Base-by-base conservation (phyloP, 345 rosid genomes). In the Corchorus olitorius region DNA sequence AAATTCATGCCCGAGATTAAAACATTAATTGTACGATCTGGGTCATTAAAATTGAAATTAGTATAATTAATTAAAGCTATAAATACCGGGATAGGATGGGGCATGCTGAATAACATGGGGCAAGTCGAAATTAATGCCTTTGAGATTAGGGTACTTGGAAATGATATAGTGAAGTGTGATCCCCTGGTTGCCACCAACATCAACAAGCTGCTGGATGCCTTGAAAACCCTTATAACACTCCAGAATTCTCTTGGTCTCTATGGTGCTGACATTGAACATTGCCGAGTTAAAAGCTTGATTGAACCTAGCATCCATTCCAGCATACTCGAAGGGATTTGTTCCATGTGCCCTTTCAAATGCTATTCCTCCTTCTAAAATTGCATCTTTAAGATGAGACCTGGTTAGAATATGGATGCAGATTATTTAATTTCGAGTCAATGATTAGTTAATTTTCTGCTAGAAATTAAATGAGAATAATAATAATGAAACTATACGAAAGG, bases 261-360 rank as follows among this genome's bases (percentile, higher is more conserved):
- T 77, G 4, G 72, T 74, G 0, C 88, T 81, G 39, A 73, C 79
- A 48, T 80, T 77, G 4, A 83, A 71, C 86, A 85, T 81, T 15
- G 87, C 88, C 52, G 11, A 56, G 52, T 85, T 87, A 84, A 87
- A 85, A 27, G 71, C 79, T 70, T 77, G 79, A 64, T 82, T 87
- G 78, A 87, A 83, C 70, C 79, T 76, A 16, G 74, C 70, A 74
- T 87, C 87, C 22, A 39, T 70, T 6, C 81, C 85, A 56, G 77
- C 75, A 70, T 85, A 85, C 49, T 82, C 82, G 66, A 84, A 85
- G 65, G 81, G 67, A 41, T 82, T 65, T 87, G 62, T 84, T 33
- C 88, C 88, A 67, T 87, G 81, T 0, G 81, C 87, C 74, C 78
- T 85, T 73, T 85, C 74, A 66, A 87, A 87, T 60, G 84, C 80